Evolutionary conservation across 1,139 yeast genomes (phyloP).

Genomic region (Spencermartinsiella ligniputridi): DNA sequence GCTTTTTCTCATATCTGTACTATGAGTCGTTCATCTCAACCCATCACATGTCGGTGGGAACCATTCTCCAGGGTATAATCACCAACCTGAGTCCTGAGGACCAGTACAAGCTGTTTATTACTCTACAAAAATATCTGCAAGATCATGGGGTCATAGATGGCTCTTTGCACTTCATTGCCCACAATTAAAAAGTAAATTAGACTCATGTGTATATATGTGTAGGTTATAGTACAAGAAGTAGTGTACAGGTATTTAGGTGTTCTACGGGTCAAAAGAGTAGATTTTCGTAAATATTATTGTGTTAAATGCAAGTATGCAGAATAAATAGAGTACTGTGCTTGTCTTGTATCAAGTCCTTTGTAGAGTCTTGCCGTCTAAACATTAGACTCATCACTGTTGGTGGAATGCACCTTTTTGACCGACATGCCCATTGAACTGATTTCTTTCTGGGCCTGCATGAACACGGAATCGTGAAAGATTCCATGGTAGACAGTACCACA

Average conservation of each 20-base stretch:
- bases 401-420: neutral
- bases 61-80: conserved; percentile 69
- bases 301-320: too few relatives aligned
- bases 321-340: too few relatives aligned
- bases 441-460: conserved; percentile 9
- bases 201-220: neutral
- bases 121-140: conserved; percentile 59
- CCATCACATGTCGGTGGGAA: conserved; percentile 62
- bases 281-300: too few relatives aligned
- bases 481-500: conserved; percentile 27
- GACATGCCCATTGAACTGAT: conserved; percentile 2
- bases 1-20: conserved; percentile 87
- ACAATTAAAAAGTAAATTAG: too few relatives aligned
- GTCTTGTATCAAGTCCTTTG: too few relatives aligned
- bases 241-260: too few relatives aligned
- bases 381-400: neutral
- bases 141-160: conserved; percentile 8
- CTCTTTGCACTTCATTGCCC: neutral
- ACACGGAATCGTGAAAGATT: conserved; percentile 1
- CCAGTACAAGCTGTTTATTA: conserved; percentile 56
- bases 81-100: conserved; percentile 66
- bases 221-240: neutral
- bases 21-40: conserved; percentile 82
- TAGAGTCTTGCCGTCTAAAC: neutral
- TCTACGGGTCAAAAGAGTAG: too few relatives aligned